These are phyloP conservation scores for Urtica urens DNA, from an alignment of 306 rosid genomes.

Conservation along the genomic window DNA sequence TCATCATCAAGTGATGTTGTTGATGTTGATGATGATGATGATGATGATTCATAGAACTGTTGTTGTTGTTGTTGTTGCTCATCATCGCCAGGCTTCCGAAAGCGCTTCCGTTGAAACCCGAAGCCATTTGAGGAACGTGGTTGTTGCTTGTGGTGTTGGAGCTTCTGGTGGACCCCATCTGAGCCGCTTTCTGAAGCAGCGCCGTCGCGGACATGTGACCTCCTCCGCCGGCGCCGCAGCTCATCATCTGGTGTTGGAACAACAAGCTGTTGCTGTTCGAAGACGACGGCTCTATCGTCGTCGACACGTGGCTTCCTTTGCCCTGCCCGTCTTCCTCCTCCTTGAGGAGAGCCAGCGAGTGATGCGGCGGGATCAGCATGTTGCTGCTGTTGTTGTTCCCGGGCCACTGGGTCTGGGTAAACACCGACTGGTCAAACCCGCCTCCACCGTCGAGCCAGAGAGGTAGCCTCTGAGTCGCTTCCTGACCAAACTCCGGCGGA, in stretches of 20 bases:
- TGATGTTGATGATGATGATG: background rate
- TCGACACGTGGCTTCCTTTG: slow-evolving; percentile 21
- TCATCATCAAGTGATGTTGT: slow-evolving; percentile 27
- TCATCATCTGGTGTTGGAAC: slow-evolving; percentile 33
- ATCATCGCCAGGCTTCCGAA: slow-evolving; percentile 24
- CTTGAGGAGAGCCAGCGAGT: slow-evolving; percentile 13
- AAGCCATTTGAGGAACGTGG: too few species aligned
- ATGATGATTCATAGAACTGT: background rate
- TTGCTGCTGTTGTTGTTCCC: too few species aligned
- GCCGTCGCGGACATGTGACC: slow-evolving; percentile 64
- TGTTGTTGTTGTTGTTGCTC: background rate
- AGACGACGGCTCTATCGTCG: slow-evolving; percentile 3
- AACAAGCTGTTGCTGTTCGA: slow-evolving; percentile 17
- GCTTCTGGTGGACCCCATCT: slow-evolving; percentile 47
- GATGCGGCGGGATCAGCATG: slow-evolving; percentile 9
- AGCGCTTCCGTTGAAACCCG: slow-evolving; percentile 11
- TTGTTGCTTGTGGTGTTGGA: background rate
- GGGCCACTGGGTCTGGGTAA: too few species aligned
- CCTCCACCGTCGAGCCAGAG: slow-evolving; percentile 30
- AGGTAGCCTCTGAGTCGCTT: slow-evolving; percentile 18
- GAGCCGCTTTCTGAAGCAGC: slow-evolving; percentile 46
- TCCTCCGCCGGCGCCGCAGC: slow-evolving; percentile 19
- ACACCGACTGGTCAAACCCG: too few species aligned
- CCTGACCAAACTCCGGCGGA: slow-evolving; percentile 31
- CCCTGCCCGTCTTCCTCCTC: slow-evolving; percentile 61